A percentile compares a stretch with the other conserved stretches of the same genome.
Conservation (phyloP, 2,329 filamentous ascomycete genomes). For the Basipetospora chlamydospora region DNA sequence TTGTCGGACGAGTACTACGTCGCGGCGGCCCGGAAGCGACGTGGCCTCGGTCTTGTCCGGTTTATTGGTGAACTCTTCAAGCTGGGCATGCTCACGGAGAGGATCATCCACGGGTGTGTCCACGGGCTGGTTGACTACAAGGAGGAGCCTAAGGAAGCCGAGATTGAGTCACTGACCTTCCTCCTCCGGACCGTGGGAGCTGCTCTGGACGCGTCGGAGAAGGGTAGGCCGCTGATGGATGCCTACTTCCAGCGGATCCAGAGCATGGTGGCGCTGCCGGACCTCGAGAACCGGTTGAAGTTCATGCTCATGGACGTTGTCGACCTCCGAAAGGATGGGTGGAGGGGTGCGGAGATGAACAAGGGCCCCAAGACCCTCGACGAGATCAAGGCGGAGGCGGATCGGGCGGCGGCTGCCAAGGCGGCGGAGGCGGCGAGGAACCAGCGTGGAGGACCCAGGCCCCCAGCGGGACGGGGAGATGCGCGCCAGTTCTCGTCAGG, state of each 20-base stretch:
- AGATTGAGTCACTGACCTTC: slow-evolving; percentile 91
- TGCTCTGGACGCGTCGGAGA: slow-evolving; percentile 71
- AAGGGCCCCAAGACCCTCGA: slow-evolving; percentile 96
- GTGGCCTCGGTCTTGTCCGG: slow-evolving; percentile 92
- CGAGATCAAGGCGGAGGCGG: slow-evolving; percentile 71
- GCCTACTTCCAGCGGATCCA: slow-evolving; percentile 86
- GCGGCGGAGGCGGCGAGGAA: slow-evolving; percentile 55
- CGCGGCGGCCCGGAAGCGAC: slow-evolving; percentile 86
- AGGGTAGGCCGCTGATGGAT: slow-evolving; percentile 77
- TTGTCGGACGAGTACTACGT: slow-evolving; percentile 94
- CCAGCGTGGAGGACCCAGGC: slow-evolving; percentile 54
- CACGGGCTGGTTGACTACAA: slow-evolving; percentile 94
- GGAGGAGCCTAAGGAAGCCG: slow-evolving; percentile 82
- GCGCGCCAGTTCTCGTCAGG: slow-evolving; percentile 66
- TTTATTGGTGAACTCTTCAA: slow-evolving; percentile 99
- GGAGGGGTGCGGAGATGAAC: slow-evolving; percentile 76
- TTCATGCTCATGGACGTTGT: slow-evolving; percentile 97
- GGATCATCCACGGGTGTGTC: slow-evolving; percentile 99
- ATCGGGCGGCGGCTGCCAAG: slow-evolving; percentile 66
- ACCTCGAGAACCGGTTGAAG: slow-evolving; percentile 71
- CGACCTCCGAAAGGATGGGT: slow-evolving; percentile 64
- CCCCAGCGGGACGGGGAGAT: slow-evolving; percentile 69
- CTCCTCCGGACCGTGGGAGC: slow-evolving; percentile 81
- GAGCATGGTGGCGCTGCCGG: slow-evolving; percentile 63
- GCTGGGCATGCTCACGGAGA: slow-evolving; percentile 93